These are phyloP conservation scores for Avena atlantica DNA, from an alignment of 176 grass and related monocot species.

Conservation along the genomic window DNA sequence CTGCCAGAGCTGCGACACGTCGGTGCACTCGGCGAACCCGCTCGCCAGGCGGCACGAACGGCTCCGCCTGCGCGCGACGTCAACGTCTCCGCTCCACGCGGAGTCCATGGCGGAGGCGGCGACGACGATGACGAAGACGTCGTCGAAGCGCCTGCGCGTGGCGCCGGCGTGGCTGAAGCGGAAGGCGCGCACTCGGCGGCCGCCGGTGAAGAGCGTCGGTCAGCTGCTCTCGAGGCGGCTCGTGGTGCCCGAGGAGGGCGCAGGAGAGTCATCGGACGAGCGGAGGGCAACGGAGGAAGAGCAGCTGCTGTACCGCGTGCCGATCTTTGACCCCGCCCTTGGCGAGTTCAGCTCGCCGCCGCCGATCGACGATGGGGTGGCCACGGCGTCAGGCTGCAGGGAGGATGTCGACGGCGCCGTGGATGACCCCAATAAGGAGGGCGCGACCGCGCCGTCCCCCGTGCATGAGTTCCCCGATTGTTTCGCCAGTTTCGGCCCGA, in stretches of 20 bases:
- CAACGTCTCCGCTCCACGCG: background rate
- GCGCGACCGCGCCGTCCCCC: conserved; percentile 2
- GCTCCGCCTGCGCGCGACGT: conserved; percentile 55
- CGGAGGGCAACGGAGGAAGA: conserved; percentile 58
- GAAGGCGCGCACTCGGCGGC: conserved; percentile 75
- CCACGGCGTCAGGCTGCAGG: conserved; percentile 2
- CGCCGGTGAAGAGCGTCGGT: conserved; percentile 49
- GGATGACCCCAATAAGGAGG: background rate
- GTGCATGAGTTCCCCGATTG: conserved; percentile 53
- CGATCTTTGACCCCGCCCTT: conserved; percentile 64
- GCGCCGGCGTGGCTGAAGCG: conserved; percentile 70
- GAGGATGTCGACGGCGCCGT: conserved; percentile 32
- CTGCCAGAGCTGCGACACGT: conserved; percentile 84
- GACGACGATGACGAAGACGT: background rate
- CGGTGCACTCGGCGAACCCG: conserved; percentile 88
- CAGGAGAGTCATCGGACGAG: conserved; percentile 53
- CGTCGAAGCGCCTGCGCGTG: conserved; percentile 31
- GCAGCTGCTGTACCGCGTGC: conserved; percentile 73
- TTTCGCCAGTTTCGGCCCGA: conserved; percentile 53
- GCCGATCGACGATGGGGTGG: conserved; percentile 40
- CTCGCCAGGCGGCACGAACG: conserved; percentile 82
- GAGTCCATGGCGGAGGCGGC: background rate
- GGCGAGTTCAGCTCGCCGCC: conserved; percentile 68
- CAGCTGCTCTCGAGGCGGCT: conserved; percentile 47
- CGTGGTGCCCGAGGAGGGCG: conserved; percentile 56